Conservation (phyloP, 2,329 filamentous ascomycete genomes). For the Alternaria ventricosa region DNA sequence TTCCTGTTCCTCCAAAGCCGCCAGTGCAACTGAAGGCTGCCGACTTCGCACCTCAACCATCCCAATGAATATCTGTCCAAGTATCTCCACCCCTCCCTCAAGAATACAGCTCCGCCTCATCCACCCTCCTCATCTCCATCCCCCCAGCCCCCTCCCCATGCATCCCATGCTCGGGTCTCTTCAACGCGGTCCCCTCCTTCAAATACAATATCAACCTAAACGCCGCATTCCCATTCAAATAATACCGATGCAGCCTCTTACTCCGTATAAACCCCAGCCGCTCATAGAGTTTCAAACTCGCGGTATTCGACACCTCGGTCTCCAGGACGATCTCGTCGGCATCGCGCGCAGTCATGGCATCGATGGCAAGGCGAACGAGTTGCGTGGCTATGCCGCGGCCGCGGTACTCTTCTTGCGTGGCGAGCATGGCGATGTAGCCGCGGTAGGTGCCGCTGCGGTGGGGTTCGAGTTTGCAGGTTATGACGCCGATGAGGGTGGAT, state of each 20-base stretch:
- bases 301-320: slow-evolving; percentile 90
- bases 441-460: slow-evolving; percentile 86
- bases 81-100: not conserved
- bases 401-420: slow-evolving; percentile 80
- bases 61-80: not conserved
- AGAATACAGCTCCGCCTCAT: slow-evolving; percentile 13
- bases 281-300: slow-evolving; percentile 92
- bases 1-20: too few relatives aligned
- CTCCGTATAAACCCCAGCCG: slow-evolving; percentile 88
- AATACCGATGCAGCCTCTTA: slow-evolving; percentile 93
- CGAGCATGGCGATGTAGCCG: slow-evolving; percentile 98
- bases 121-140: slow-evolving; percentile 6
- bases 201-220: slow-evolving; percentile 86
- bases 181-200: slow-evolving; percentile 56
- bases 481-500: slow-evolving; percentile 78
- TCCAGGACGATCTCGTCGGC: slow-evolving; percentile 96
- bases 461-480: slow-evolving; percentile 91
- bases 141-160: not conserved
- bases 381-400: slow-evolving; percentile 85
- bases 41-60: not conserved
- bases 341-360: slow-evolving; percentile 81
- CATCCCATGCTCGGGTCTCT: slow-evolving; percentile 29
- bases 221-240: slow-evolving; percentile 93
- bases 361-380: slow-evolving; percentile 87
- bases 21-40: not conserved